Base-by-base conservation (phyloP, 169 alveolate genomes). In the Eimeria falciformis region DNA sequence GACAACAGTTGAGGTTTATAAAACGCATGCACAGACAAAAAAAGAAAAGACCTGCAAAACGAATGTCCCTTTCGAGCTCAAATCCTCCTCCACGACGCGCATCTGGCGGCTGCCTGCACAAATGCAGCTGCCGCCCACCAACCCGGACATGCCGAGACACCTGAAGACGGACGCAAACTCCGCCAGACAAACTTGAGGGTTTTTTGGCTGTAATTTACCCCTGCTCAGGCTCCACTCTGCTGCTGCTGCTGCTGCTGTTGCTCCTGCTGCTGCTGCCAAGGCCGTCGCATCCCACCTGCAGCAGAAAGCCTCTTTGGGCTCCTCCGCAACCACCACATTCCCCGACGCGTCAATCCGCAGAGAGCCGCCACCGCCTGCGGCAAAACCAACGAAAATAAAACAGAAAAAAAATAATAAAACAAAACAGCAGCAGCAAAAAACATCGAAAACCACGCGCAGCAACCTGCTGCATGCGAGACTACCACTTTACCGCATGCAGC, bases 281-380 rank as follows among this genome's bases (percentile, higher is more conserved):
- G 66, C 84, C 55, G 65, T 21, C 27, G 66, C 29, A 45, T 21
- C 40, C 12, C n/a, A 45, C 84, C 84, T 75, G 84, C 84, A 75
- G 84, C 84, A 75, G 55, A 75, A 75, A 21, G 62, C 84, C 84
- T 75, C 84, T 75, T 75, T 75, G 84, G 84, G 84, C 65, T 37
- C 84, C 23, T 75, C 84, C 45, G 84, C 84, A 40, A 75, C 84
- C 65, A 75, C 84, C 45, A 75, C 40, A 65, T 75, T 75, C 33
- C 84, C 84, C 66, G 56, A 37, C 1, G 84, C 40, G 65, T 75
- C 84, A 7, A 75, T 56, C 66, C 84, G 84, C 65, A 75, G n/a
- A 5, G 84, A 75, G 37, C 45, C 65, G 5, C 17, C 65, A 37
- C 84, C 84, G 17, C 65, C 84, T 40, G 62, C 5, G 27, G 40